Percentiles rank a stretch among this genome's conserved stretches.
These are phyloP conservation scores for Leccinum pachyderme DNA, from an alignment of 1,284 basidiomycete species.

Conservation along the genomic window DNA sequence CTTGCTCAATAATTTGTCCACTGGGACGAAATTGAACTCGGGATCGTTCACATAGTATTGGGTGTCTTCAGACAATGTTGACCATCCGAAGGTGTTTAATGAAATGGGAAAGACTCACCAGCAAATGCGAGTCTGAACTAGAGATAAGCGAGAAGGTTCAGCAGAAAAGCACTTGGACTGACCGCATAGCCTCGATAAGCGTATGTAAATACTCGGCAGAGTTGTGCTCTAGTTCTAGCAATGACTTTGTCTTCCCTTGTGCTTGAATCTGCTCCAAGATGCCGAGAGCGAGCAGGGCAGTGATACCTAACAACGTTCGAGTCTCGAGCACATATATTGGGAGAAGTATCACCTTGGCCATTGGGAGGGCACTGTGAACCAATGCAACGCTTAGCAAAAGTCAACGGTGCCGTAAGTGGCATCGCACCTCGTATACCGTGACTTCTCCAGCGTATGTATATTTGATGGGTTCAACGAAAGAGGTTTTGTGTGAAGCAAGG, in stretches of 20 bases:
- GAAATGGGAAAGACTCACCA: slow-evolving; percentile 43
- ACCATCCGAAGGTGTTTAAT: neutral
- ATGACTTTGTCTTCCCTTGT: slow-evolving; percentile 64
- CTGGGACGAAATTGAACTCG: slow-evolving; percentile 68
- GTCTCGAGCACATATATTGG: neutral
- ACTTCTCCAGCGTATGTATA: slow-evolving; percentile 85
- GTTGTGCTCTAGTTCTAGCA: slow-evolving; percentile 85
- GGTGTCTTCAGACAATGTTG: slow-evolving; percentile 53
- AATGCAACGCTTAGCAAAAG: neutral
- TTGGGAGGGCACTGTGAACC: slow-evolving; percentile 80
- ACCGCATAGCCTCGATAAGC: slow-evolving; percentile 82
- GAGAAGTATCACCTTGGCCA: slow-evolving; percentile 69
- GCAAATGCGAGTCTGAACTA: slow-evolving; percentile 67
- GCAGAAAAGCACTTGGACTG: slow-evolving; percentile 23
- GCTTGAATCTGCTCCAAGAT: slow-evolving; percentile 87
- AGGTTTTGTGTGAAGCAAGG: slow-evolving; percentile 74
- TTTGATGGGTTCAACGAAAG: slow-evolving; percentile 85
- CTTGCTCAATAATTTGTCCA: slow-evolving; percentile 78
- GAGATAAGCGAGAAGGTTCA: slow-evolving; percentile 5
- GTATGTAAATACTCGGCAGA: slow-evolving; percentile 85
- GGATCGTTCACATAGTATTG: slow-evolving; percentile 91
- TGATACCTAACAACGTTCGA: slow-evolving; percentile 55
- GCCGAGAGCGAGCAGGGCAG: slow-evolving; percentile 87
- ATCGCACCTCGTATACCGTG: slow-evolving; percentile 79
- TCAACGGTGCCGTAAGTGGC: slow-evolving; percentile 2